Percentiles rank a stretch among this genome's conserved stretches.
phyloP scores from a whole-genome alignment of 371 early-diverging fungal species.

The Mortierella polycephala region DNA sequence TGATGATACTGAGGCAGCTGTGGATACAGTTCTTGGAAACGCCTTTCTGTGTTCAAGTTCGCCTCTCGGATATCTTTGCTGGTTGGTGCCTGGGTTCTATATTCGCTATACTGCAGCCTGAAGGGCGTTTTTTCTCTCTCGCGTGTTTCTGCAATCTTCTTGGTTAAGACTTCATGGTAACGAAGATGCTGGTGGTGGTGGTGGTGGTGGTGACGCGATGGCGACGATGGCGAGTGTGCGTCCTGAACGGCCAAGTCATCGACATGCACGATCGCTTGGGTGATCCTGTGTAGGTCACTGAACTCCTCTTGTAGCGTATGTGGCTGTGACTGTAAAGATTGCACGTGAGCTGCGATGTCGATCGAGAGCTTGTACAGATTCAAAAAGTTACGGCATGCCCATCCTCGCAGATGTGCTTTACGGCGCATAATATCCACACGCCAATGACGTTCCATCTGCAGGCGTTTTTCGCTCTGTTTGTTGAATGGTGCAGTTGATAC shows the following conservation, averaged over 20 bases:
- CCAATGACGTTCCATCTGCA: slow-evolving; percentile 32
- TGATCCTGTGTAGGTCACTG: slow-evolving; percentile 33
- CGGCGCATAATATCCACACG: slow-evolving; percentile 37
- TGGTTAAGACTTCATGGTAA: slow-evolving; percentile 14
- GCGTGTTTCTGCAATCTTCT: slow-evolving; percentile 9
- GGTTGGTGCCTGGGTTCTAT: slow-evolving; percentile 30
- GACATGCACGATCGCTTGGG: slow-evolving; percentile 21
- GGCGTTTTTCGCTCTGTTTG: slow-evolving; percentile 31
- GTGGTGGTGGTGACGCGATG: no score
- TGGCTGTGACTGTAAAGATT: not conserved
- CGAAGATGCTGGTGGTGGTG: no score
- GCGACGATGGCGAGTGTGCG: no score
- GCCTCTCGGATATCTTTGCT: slow-evolving; percentile 23
- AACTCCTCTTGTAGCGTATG: slow-evolving; percentile 26
- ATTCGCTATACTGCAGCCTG: slow-evolving; percentile 22
- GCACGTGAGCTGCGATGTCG: not conserved
- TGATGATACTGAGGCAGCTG: no score
- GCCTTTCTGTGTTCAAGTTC: slow-evolving; percentile 10
- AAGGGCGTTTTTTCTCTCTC: slow-evolving; percentile 17
- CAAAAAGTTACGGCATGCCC: slow-evolving; percentile 35
- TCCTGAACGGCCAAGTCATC: slow-evolving; percentile 8
- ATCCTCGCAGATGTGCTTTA: slow-evolving; percentile 27
- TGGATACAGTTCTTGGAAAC: slow-evolving; percentile 13
- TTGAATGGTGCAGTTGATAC: not conserved
- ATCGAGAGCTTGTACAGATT: slow-evolving; percentile 34